Conservation (phyloP, 106 monocot genomes). For the Phalaenopsis aphrodite region DNA sequence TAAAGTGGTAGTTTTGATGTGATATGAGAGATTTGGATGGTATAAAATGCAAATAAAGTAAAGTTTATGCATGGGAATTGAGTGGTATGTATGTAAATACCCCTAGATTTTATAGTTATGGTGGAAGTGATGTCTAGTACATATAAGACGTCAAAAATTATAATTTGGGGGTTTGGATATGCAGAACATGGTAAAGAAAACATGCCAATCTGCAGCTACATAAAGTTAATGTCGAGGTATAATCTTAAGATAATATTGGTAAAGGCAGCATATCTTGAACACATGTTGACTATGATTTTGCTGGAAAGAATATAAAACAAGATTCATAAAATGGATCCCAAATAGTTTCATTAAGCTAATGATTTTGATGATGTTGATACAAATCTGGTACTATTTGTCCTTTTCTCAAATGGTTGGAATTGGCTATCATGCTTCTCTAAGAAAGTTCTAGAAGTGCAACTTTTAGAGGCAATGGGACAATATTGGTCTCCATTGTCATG, state of each 20-base stretch:
- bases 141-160: neutral
- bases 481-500: neutral
- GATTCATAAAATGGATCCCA: neutral
- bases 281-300: neutral
- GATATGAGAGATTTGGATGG: too few relatives aligned
- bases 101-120: neutral
- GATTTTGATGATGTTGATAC: neutral
- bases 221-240: neutral
- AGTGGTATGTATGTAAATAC: too few relatives aligned
- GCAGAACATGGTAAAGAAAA: neutral
- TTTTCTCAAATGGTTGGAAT: neutral
- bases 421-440: neutral
- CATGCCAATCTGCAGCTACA: neutral
- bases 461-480: neutral
- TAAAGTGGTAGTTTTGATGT: too few relatives aligned
- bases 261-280: too few relatives aligned
- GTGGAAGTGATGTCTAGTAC: neutral
- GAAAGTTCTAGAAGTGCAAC: neutral
- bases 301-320: neutral
- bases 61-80: too few relatives aligned
- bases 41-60: too few relatives aligned
- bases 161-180: neutral
- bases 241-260: neutral
- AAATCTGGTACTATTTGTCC: neutral
- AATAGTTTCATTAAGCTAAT: neutral